These are phyloP conservation scores for Pugionium dolabratum DNA, from an alignment of 345 rosid genomes.

Conservation along the genomic window DNA sequence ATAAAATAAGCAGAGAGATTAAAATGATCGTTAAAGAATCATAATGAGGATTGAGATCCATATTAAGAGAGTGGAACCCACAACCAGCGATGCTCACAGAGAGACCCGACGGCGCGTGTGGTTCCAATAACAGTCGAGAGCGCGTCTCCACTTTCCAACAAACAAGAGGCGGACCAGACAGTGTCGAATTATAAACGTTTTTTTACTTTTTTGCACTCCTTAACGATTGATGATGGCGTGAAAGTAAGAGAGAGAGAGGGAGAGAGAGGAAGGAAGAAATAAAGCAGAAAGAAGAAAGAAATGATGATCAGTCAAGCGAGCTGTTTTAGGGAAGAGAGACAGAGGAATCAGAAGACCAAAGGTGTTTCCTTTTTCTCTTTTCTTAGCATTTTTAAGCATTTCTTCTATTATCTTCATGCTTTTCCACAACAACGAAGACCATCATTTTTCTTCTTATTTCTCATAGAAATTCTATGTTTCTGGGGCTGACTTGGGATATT, in stretches of 20 bases:
- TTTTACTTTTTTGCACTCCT: constrained; percentile 27
- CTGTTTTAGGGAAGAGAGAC: constrained; percentile 43
- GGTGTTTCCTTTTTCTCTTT: constrained; percentile 23
- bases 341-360: constrained; percentile 22
- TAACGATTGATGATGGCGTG: constrained; percentile 36
- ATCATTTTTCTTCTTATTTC: neutral
- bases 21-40: constrained; percentile 27
- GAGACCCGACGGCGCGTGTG: constrained; percentile 34
- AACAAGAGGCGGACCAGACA: constrained; percentile 30
- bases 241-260: constrained; percentile 20
- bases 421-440: constrained; percentile 7
- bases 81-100: constrained; percentile 32
- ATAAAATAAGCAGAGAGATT: neutral
- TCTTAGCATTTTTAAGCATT: neutral
- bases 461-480: constrained; percentile 14
- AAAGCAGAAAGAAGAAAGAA: neutral
- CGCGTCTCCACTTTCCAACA: constrained; percentile 32
- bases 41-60: constrained; percentile 14
- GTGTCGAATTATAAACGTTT: constrained; percentile 34
- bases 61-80: constrained; percentile 16
- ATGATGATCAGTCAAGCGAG: constrained; percentile 39
- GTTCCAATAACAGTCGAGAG: neutral
- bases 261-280: neutral
- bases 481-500: neutral
- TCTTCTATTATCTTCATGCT: constrained; percentile 8